phyloP scores from a whole-genome alignment of 306 rosid species.

The Glycine latifolia region DNA sequence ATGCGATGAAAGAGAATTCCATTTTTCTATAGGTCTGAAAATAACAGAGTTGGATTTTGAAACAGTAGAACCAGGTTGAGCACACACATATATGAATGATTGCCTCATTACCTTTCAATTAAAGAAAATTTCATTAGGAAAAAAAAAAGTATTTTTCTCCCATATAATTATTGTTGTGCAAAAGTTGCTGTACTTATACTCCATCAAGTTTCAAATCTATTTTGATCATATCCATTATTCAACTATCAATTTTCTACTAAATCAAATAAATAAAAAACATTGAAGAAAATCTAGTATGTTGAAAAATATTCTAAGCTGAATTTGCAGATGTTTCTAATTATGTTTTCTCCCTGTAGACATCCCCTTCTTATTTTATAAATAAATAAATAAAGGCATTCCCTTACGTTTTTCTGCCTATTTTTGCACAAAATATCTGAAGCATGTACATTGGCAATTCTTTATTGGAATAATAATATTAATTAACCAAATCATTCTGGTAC shows the following conservation, averaged over 20 bases:
- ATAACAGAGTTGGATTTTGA: too few relatives aligned
- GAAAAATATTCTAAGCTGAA: too few relatives aligned
- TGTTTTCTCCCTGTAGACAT: not conserved
- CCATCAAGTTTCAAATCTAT: not conserved
- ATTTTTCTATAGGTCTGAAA: too few relatives aligned
- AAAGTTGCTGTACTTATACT: conserved; percentile 2
- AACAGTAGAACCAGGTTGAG: too few relatives aligned
- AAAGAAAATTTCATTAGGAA: not conserved
- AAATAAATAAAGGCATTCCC: too few relatives aligned
- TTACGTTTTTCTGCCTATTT: too few relatives aligned
- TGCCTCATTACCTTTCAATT: too few relatives aligned
- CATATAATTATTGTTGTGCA: not conserved
- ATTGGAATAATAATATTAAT: not conserved
- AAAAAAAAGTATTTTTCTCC: not conserved
- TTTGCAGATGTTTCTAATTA: not conserved
- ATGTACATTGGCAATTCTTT: conserved; percentile 1
- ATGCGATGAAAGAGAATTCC: too few relatives aligned
- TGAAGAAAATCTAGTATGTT: too few relatives aligned
- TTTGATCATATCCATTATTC: conserved; percentile 12
- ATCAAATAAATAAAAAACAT: not conserved
- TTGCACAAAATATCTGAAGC: conserved; percentile 4
- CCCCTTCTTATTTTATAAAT: too few relatives aligned
- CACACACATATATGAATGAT: too few relatives aligned
- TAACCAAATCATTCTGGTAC: conserved; percentile 11
- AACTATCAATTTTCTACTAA: not conserved